Percentiles rank a stretch among this genome's conserved stretches.
These are phyloP conservation scores for Corylus avellana DNA, from an alignment of 306 rosid species.

Conservation along the genomic window DNA sequence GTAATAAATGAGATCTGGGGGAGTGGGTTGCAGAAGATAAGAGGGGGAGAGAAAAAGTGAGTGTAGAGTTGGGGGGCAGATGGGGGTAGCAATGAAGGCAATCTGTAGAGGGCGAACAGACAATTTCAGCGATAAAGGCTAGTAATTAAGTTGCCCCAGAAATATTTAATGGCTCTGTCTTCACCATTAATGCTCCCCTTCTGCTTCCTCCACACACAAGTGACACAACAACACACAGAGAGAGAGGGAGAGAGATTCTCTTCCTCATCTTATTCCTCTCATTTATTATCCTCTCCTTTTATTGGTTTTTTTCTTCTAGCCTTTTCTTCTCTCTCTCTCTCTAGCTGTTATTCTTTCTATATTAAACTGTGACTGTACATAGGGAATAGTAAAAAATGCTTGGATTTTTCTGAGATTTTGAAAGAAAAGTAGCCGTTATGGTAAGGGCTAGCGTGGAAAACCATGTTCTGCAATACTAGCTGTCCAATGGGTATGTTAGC, in stretches of 20 bases:
- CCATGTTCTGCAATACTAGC: background rate
- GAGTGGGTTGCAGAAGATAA: constrained; percentile 38
- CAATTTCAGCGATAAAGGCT: constrained; percentile 31
- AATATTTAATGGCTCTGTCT: constrained; percentile 28
- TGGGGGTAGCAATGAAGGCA: constrained; percentile 29
- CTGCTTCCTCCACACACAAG: background rate
- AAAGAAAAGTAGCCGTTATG: constrained; percentile 11
- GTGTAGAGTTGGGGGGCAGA: constrained; percentile 9
- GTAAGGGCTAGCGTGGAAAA: background rate
- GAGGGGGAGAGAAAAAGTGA: constrained; percentile 9
- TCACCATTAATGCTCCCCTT: constrained; percentile 32
- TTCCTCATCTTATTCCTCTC: background rate
- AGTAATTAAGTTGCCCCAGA: constrained; percentile 24
- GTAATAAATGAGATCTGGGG: constrained; percentile 30
- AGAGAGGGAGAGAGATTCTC: constrained; percentile 1
- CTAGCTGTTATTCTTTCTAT: background rate
- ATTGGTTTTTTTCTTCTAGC: background rate
- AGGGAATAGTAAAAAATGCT: background rate
- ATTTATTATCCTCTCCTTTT: background rate
- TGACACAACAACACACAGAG: background rate
- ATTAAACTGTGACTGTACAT: background rate
- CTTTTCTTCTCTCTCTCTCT: background rate
- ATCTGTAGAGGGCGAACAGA: constrained; percentile 15
- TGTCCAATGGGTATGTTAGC: background rate
- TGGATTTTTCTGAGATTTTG: background rate